These are phyloP conservation scores for Mortierella sp. DNA, from an alignment of 371 early-diverging fungal genomes.

Conservation along the genomic window DNA sequence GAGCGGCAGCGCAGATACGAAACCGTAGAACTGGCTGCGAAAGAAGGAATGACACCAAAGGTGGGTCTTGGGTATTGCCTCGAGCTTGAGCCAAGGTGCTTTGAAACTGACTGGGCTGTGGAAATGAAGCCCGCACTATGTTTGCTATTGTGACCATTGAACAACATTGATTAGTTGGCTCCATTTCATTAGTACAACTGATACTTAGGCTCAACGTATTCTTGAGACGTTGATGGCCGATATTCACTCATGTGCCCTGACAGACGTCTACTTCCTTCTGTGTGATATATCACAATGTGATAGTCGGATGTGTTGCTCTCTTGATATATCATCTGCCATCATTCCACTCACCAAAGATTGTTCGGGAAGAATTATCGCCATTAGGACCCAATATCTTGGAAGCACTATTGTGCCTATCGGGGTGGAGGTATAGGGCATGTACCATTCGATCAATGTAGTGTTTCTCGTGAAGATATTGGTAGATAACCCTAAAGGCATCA, in stretches of 20 bases:
- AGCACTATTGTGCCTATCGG: neutral
- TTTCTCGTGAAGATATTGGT: slow-evolving; percentile 25
- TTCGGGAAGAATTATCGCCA: neutral
- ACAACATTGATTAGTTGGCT: no score
- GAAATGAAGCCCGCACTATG: slow-evolving; percentile 21
- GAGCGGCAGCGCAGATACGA: slow-evolving; percentile 33
- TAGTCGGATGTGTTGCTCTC: no score
- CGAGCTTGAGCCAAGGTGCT: slow-evolving; percentile 5
- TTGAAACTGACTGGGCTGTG: slow-evolving; percentile 22
- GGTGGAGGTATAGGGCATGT: slow-evolving; percentile 27
- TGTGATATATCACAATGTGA: neutral
- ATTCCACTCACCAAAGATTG: slow-evolving; percentile 26
- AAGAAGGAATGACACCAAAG: slow-evolving; percentile 11
- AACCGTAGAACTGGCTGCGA: slow-evolving; percentile 30
- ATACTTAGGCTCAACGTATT: neutral
- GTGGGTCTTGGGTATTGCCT: slow-evolving; percentile 1
- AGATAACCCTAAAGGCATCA: slow-evolving; percentile 12
- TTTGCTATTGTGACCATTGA: slow-evolving; percentile 4
- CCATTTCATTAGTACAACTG: neutral
- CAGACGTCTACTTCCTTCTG: neutral
- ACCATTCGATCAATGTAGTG: slow-evolving; percentile 38
- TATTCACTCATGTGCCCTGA: neutral
- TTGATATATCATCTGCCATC: neutral
- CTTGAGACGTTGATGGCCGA: neutral
- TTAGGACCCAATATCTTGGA: neutral